phyloP scores from a whole-genome alignment of 805 yeast genomes.

The Saccharomycopsis fermentans region DNA sequence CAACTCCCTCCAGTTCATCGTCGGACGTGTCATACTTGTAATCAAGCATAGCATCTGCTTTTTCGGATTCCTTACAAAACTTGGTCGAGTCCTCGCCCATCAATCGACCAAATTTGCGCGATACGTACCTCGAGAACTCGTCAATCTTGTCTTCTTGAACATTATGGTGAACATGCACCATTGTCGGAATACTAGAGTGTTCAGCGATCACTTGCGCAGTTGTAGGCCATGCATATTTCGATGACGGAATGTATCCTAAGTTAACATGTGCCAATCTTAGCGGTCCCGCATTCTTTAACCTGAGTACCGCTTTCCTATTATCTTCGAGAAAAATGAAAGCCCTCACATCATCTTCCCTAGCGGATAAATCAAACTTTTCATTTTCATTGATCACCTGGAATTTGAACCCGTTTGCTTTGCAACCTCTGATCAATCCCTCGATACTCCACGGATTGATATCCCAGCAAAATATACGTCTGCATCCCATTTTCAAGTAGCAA shows the following conservation, averaged over 20 bases:
- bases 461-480: constrained; percentile 57
- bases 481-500: constrained; percentile 48
- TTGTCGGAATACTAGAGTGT: constrained; percentile 17
- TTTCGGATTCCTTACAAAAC: neutral
- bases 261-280: constrained; percentile 49
- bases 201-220: constrained; percentile 26
- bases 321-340: constrained; percentile 54
- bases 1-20: neutral
- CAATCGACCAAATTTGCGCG: neutral
- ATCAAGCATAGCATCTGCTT: constrained; percentile 25
- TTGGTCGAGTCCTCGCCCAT: neutral
- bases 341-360: constrained; percentile 20
- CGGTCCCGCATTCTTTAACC: constrained; percentile 25
- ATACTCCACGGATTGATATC: constrained; percentile 81
- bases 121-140: neutral
- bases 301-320: constrained; percentile 39
- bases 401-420: constrained; percentile 33
- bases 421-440: constrained; percentile 55
- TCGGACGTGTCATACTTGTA: neutral
- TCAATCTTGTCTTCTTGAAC: constrained; percentile 24
- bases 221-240: constrained; percentile 49
- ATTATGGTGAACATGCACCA: constrained; percentile 69
- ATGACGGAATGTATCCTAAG: constrained; percentile 69
- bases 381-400: constrained; percentile 30
- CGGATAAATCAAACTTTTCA: constrained; percentile 21